A percentile compares a stretch with the other conserved stretches of the same genome.
Evolutionary conservation across 345 rosid species (phyloP).

Genomic region (Dipteronia dyeriana): DNA sequence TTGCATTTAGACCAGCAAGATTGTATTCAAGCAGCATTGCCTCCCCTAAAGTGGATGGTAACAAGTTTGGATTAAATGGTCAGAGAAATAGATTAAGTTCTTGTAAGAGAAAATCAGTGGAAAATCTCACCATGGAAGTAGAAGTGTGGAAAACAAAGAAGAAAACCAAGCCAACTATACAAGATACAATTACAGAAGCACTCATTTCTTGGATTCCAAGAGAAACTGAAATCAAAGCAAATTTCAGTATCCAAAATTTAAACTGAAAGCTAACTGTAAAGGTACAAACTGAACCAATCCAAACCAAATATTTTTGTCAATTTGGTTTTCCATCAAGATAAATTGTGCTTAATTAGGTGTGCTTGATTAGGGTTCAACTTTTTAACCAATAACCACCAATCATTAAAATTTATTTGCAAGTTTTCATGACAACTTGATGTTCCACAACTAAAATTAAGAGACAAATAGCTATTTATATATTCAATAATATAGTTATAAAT

Average conservation of each 20-base stretch:
- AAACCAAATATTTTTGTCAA: neutral
- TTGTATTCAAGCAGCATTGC: slow-evolving; percentile 94
- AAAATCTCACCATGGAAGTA: neutral
- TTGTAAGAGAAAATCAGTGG: neutral
- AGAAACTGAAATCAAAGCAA: too few species aligned
- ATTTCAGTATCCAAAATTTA: neutral
- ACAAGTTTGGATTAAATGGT: neutral
- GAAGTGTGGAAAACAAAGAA: slow-evolving; percentile 1
- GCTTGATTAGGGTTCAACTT: neutral
- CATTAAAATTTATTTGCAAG: neutral
- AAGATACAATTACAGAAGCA: neutral
- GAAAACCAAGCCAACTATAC: neutral
- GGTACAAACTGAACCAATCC: neutral
- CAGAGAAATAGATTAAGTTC: neutral
- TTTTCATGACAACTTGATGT: neutral
- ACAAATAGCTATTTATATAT: too few species aligned
- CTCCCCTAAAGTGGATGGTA: slow-evolving; percentile 51
- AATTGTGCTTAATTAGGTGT: too few species aligned
- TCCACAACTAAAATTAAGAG: neutral
- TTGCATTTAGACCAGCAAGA: slow-evolving; percentile 78
- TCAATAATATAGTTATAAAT: neutral
- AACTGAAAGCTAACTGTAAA: neutral
- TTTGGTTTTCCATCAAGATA: neutral
- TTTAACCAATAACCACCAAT: neutral
- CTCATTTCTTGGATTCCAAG: neutral